phyloP scores from a whole-genome alignment of 352 stramenopile genomes.

The Globisporangium mamillatum region DNA sequence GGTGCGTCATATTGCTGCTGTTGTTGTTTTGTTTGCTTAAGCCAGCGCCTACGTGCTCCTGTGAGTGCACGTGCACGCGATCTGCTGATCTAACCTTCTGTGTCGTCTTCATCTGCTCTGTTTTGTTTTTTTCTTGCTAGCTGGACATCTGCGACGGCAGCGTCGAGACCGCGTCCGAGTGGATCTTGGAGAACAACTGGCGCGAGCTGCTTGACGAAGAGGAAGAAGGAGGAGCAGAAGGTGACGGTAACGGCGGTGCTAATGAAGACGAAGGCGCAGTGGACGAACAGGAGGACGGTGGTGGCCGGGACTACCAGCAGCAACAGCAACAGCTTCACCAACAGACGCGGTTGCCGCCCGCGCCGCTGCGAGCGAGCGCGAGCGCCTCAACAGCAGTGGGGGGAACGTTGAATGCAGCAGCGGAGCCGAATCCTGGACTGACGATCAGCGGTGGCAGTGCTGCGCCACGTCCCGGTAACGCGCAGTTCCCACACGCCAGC shows the following conservation, averaged over 20 bases:
- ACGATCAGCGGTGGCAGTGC: constrained; percentile 13
- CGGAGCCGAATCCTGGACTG: not conserved
- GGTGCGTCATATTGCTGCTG: not conserved
- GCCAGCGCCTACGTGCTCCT: not conserved
- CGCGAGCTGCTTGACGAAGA: constrained; percentile 31
- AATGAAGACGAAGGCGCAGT: not conserved
- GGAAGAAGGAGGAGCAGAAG: constrained; percentile 6
- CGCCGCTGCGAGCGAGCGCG: not conserved
- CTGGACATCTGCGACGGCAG: constrained; percentile 52
- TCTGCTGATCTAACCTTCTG: not conserved
- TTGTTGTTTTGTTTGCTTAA: too few species aligned
- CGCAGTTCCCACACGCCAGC: not conserved
- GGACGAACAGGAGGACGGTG: not conserved
- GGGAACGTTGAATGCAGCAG: not conserved
- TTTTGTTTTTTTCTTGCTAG: constrained; percentile 15
- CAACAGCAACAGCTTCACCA: not conserved
- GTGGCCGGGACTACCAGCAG: not conserved
- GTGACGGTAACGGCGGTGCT: not conserved
- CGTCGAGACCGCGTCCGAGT: constrained; percentile 50
- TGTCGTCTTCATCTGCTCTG: not conserved
- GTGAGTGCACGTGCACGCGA: not conserved
- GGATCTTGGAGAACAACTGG: constrained; percentile 63
- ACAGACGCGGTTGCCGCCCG: not conserved
- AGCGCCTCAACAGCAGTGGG: not conserved
- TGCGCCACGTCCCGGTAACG: not conserved